Base-by-base conservation (phyloP, 2,329 filamentous ascomycete genomes). In the Phoma sp. region DNA sequence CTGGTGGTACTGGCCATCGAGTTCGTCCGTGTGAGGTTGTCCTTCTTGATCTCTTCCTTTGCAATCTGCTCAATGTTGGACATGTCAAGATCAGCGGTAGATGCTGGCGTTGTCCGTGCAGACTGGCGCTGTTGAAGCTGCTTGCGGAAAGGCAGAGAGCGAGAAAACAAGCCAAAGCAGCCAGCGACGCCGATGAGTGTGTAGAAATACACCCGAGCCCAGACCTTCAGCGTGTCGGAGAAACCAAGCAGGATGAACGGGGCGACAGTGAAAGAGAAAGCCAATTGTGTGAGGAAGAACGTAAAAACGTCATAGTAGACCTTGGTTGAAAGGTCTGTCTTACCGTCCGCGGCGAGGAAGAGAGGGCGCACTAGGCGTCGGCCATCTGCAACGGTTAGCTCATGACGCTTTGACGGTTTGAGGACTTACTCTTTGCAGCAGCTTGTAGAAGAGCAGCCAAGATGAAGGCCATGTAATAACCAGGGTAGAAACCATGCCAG, bases 401-500 rank as follows among this genome's bases (percentile, higher is more conserved):
- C 22, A 40, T 43, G 17, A 2, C 22, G 8, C 15, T n/a, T 24
- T 24, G 8, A n/a, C 15, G 6, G 3, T 12, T 22, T 9, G 10
- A n/a, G 3, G 15, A 83, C 89, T 74, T 81, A 97, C 93, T 92
- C 81, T 99, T 99, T 51, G 95, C 93, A 17, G 88, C 88, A 2
- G 92, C 97, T 73, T 99, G 95, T 27, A 97, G 85, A 63, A 99
- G 90, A 58, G 92, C 92, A 1, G 91, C 95, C 7, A 98, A 82
- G 36, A 98, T 79, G 69, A 99, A 99, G 5, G 89, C 84, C 57
- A 99, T 78, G 75, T 98, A 98, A 76, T 99, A 99, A 6, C 95
- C 95, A 0, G 95, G 94, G 65, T 96, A 96, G 77, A 99, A 99
- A 27, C 95, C 95, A 71, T 99, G 95, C 95, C 95, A 99, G 64